phyloP scores from a whole-genome alignment of 306 rosid genomes.

The Argentina anserina region DNA sequence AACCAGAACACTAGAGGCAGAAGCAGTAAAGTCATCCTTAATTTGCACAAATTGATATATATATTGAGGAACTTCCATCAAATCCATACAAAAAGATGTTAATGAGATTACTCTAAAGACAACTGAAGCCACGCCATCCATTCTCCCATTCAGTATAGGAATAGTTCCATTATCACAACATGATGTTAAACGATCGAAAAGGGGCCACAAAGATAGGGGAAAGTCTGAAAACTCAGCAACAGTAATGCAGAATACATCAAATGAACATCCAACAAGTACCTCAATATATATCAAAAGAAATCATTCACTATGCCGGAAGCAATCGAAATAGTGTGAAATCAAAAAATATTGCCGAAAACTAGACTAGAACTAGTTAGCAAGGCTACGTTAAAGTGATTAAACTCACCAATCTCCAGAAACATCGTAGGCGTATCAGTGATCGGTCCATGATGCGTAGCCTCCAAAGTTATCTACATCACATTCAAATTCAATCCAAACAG shows the following conservation, averaged over 20 bases:
- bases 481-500: background rate
- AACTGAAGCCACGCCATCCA: background rate
- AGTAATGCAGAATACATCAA: background rate
- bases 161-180: background rate
- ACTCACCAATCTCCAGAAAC: conserved; percentile 92
- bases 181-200: background rate
- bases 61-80: background rate
- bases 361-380: background rate
- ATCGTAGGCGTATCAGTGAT: conserved; percentile 69
- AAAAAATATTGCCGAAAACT: background rate
- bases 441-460: conserved; percentile 97
- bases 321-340: background rate
- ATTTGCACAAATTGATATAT: background rate
- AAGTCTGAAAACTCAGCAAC: background rate
- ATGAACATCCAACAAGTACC: background rate
- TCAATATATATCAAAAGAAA: background rate
- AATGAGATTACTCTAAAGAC: background rate
- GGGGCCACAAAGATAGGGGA: background rate
- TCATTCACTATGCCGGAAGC: background rate
- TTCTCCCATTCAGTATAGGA: background rate
- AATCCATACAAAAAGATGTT: background rate
- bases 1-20: background rate
- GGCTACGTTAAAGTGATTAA: background rate
- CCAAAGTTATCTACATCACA: conserved; percentile 74
- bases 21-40: background rate